Evolutionary conservation across 2,329 filamentous ascomycete species (phyloP).

Genomic region (Tolypocladium sp.): DNA sequence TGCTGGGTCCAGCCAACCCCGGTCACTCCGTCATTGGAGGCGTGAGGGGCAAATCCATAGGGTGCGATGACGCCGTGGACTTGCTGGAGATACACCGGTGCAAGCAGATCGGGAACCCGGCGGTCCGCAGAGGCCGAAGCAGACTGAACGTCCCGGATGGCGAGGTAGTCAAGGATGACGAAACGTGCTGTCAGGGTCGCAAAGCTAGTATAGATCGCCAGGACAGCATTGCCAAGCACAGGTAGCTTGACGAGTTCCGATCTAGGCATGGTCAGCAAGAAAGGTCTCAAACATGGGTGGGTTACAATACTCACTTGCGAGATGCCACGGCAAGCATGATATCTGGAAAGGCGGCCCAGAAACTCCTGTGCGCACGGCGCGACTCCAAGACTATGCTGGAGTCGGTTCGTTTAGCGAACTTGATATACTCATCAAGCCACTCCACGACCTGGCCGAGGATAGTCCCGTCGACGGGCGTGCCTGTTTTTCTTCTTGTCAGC

Average conservation of each 20-base stretch:
- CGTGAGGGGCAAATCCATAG: slow-evolving; percentile 7
- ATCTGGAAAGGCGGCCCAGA: slow-evolving; percentile 46
- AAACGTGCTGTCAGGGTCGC: slow-evolving; percentile 44
- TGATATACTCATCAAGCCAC: slow-evolving; percentile 43
- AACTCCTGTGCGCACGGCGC: slow-evolving; percentile 31
- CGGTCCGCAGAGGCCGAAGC: slow-evolving; percentile 2
- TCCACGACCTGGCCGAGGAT: slow-evolving; percentile 33
- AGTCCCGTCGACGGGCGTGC: slow-evolving; percentile 31
- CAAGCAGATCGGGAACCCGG: slow-evolving; percentile 14
- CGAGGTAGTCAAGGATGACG: slow-evolving; percentile 34
- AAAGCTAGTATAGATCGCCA: slow-evolving; percentile 29
- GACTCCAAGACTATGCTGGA: slow-evolving; percentile 29
- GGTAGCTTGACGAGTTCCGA: slow-evolving; percentile 1
- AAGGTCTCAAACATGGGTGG: not conserved
- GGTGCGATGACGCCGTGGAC: slow-evolving; percentile 22
- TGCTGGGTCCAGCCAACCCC: slow-evolving; percentile 5
- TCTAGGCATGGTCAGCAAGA: slow-evolving; percentile 1
- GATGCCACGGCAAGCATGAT: slow-evolving; percentile 26
- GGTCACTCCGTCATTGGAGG: slow-evolving; percentile 7
- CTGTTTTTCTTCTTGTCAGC: slow-evolving; percentile 22
- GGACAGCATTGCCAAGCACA: slow-evolving; percentile 2
- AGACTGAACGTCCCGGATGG: slow-evolving; percentile 9
- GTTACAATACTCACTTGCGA: slow-evolving; percentile 28
- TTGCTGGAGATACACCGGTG: slow-evolving; percentile 32
- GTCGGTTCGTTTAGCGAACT: slow-evolving; percentile 25